These are phyloP conservation scores for Choanephora cucurbitarum DNA, from an alignment of 371 early-diverging fungal species.

Conservation along the genomic window DNA sequence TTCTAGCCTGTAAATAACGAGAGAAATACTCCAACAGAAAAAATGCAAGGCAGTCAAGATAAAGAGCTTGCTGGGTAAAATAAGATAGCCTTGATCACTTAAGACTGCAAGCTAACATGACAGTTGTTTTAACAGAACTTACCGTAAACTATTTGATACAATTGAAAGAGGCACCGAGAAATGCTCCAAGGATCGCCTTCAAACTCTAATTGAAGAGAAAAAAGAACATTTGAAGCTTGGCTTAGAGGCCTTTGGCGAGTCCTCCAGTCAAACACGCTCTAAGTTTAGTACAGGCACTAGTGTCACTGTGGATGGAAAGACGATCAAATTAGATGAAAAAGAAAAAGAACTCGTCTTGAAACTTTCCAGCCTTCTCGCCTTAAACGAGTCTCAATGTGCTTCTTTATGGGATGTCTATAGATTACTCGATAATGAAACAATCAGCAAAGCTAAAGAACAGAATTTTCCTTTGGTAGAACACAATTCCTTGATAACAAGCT, in stretches of 20 bases:
- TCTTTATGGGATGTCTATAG: slow-evolving; percentile 37
- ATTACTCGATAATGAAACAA: slow-evolving; percentile 10
- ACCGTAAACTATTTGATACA: slow-evolving; percentile 45
- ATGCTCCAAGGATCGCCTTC: slow-evolving; percentile 46
- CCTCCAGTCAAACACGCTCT: slow-evolving; percentile 35
- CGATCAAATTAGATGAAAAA: slow-evolving; percentile 32
- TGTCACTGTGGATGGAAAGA: slow-evolving; percentile 35
- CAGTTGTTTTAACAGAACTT: slow-evolving; percentile 30
- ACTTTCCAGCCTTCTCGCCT: slow-evolving; percentile 28
- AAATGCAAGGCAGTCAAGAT: slow-evolving; percentile 21
- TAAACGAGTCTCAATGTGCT: slow-evolving; percentile 42
- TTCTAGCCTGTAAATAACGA: background rate
- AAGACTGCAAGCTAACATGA: background rate
- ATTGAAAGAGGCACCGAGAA: slow-evolving; percentile 47
- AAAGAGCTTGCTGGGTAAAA: slow-evolving; percentile 38
- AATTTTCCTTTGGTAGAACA: slow-evolving; percentile 22
- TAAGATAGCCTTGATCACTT: background rate
- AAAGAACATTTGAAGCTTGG: slow-evolving; percentile 32
- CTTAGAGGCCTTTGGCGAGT: slow-evolving; percentile 33
- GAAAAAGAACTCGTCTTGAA: slow-evolving; percentile 40
- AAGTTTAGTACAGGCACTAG: slow-evolving; percentile 30
- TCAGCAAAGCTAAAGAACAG: background rate
- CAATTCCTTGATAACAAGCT: slow-evolving; percentile 13
- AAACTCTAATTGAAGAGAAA: slow-evolving; percentile 46
- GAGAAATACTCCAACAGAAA: slow-evolving; percentile 1